Percentiles rank a stretch among this genome's conserved stretches.
Evolutionary conservation across 306 rosid species (phyloP).

Genomic region (Mimosa bimucronata): DNA sequence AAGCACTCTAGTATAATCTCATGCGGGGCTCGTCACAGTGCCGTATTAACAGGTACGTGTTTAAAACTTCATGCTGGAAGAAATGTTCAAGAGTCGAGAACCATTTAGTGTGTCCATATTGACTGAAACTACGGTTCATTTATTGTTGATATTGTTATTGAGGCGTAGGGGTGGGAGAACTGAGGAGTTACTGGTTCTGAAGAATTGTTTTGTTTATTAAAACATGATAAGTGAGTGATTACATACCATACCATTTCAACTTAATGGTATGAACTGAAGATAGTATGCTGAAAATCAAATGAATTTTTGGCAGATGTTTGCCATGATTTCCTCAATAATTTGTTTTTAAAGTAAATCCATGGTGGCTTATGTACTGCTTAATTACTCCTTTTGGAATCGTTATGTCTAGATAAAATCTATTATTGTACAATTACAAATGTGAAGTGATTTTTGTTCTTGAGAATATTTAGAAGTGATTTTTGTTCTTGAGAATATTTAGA

Average conservation of each 20-base stretch:
- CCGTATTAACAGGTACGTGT: constrained; percentile 65
- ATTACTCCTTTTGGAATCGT: not conserved
- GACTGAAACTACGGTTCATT: not conserved
- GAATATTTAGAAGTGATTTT: not conserved
- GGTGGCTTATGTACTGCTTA: not conserved
- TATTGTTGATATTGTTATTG: not conserved
- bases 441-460: not conserved
- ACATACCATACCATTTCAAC: not conserved
- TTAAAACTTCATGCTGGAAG: constrained; percentile 1
- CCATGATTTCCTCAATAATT: not conserved
- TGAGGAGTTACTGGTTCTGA: not conserved
- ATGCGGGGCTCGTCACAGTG: constrained; percentile 93
- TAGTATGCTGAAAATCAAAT: not conserved
- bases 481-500: not conserved
- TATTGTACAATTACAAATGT: not conserved
- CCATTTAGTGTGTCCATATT: not conserved
- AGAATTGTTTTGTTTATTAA: not conserved
- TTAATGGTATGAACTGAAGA: not conserved
- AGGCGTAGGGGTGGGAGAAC: not conserved
- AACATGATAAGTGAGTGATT: not conserved
- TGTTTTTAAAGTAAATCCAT: not conserved
- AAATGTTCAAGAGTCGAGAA: not conserved
- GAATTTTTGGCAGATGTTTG: not conserved
- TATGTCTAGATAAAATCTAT: not conserved
- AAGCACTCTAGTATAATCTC: constrained; percentile 58